Conservation (phyloP, 2,329 filamentous ascomycete genomes). For the Triangularia verruculosa region DNA sequence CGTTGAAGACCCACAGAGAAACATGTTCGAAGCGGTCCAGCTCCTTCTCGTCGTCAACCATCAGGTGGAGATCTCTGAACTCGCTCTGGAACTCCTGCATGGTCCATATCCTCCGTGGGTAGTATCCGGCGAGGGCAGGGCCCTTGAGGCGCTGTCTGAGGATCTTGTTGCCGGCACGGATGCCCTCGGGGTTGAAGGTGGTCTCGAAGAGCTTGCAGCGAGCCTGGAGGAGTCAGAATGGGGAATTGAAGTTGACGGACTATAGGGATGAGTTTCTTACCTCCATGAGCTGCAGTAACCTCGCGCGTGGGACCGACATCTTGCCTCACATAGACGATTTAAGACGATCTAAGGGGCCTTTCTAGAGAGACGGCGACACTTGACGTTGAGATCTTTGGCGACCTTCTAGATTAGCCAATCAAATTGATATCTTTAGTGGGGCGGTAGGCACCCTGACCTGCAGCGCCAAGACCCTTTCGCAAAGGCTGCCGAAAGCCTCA, state of each 20-base stretch:
- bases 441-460: neutral
- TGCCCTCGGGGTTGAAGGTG: constrained; percentile 80
- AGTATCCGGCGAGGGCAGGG: constrained; percentile 81
- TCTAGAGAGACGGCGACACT: constrained; percentile 14
- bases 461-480: neutral
- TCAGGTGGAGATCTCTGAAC: constrained; percentile 60
- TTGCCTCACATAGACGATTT: constrained; percentile 27
- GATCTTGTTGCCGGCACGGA: constrained; percentile 87
- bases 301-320: constrained; percentile 61
- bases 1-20: constrained; percentile 50
- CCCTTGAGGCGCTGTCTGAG: constrained; percentile 84
- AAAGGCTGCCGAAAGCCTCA: neutral
- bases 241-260: neutral
- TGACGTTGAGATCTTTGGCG: constrained; percentile 24
- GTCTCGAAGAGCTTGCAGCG: constrained; percentile 91
- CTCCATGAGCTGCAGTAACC: constrained; percentile 74
- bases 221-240: constrained; percentile 49
- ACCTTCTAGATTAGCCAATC: constrained; percentile 18
- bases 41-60: constrained; percentile 71
- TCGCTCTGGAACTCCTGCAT: constrained; percentile 70
- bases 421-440: neutral
- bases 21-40: constrained; percentile 76
- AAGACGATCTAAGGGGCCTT: constrained; percentile 4
- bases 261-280: constrained; percentile 40
- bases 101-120: constrained; percentile 71